Base-by-base conservation (phyloP, 2,329 filamentous ascomycete genomes). In the Paracamarosporium sp. region DNA sequence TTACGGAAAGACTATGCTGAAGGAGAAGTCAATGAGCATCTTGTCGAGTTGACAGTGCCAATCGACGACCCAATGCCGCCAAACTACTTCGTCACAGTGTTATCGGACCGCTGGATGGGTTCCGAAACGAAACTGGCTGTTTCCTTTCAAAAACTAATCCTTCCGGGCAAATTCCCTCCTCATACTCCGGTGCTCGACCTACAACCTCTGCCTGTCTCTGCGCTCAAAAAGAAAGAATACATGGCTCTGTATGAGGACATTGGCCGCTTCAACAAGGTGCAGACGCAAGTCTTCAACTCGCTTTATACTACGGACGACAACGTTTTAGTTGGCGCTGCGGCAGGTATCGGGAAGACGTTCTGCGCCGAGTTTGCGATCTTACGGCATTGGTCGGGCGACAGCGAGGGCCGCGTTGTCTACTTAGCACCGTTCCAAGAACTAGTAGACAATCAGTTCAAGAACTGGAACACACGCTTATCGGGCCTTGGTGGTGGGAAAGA, bases 31-130 rank as follows among this genome's bases (percentile, higher is more conserved):
- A 97, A 94, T 63, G 94, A 98, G 79, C 95, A 99, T 77, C 79
- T 97, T 11, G 90, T 99, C 27, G 95, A 99, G 67, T 95, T 99
- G 68, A 98, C 94, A 0, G 94, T 98, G 3, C 91, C 95, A 0
- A 96, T 99, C 65, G 93, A 92, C 0, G 95, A 99, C 67, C 96
- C 96, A 0, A 96, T 98, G 91, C 95, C 95, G 13, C 95, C 96
- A 0, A 96, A 99, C 76, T 99, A 99, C 80, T 99, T 99, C 79
- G 92, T 99, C 69, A 95, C 93, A 0, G 86, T 99, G 36, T 81
- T 97, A 20, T 98, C 94, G 3, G 95, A 99, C 76, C 86, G 95
- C 66, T 99, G 95, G 95, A 97, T 99, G 92, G 92, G 97, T 74
- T 92, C 94, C 0, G 93, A 99, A 79, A 97, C 93, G 1, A 93